Conservation (phyloP, 1,284 basidiomycete species). For the Leccinum pachyderme region DNA sequence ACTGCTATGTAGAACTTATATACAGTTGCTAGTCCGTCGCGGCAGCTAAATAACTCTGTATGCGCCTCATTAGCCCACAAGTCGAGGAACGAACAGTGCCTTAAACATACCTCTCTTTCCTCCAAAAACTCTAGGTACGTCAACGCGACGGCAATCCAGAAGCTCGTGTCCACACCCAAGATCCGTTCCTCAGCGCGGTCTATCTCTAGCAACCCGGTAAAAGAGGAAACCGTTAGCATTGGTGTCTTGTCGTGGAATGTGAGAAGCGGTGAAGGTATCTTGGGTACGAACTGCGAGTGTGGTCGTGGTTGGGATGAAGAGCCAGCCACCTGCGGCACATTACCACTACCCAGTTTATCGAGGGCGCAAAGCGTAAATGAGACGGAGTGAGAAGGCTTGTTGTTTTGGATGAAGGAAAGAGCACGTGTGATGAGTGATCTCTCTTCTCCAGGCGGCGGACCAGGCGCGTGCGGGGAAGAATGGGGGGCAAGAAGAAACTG, state of each 20-base stretch:
- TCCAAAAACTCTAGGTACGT: conserved; percentile 74
- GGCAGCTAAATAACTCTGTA: conserved; percentile 31
- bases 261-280: conserved; percentile 47
- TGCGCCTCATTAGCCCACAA: conserved; percentile 6
- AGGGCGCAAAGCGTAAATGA: conserved; percentile 54
- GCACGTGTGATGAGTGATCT: conserved; percentile 56
- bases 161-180: conserved; percentile 69
- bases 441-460: conserved; percentile 33
- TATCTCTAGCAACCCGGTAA: conserved; percentile 62
- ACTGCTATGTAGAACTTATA: no score
- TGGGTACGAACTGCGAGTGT: conserved; percentile 25
- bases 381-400: conserved; percentile 56
- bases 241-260: conserved; percentile 72
- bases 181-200: conserved; percentile 53
- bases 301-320: conserved; percentile 23
- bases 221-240: conserved; percentile 53
- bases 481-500: conserved; percentile 64
- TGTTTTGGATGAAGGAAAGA: conserved; percentile 53
- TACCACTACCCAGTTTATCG: conserved; percentile 15
- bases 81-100: not conserved
- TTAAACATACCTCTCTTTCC: conserved; percentile 64
- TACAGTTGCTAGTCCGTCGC: conserved; percentile 20
- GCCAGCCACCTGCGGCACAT: conserved; percentile 5
- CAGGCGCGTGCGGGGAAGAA: conserved; percentile 40
- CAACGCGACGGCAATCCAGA: conserved; percentile 72